Percentiles rank a stretch among this genome's conserved stretches.
Conservation (phyloP, 257 asterid genomes). For the Solanum chilense region DNA sequence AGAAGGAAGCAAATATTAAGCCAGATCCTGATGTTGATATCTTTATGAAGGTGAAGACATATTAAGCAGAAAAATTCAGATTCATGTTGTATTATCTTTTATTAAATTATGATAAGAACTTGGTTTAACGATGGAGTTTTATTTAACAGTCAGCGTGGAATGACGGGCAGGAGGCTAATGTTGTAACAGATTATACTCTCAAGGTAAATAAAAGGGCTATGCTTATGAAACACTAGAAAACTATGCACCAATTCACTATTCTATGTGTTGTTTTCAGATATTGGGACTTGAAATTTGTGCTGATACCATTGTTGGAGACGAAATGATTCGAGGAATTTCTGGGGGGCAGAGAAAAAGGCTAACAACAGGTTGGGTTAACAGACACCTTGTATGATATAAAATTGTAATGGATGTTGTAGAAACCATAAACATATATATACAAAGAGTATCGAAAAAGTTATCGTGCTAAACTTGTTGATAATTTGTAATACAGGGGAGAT, state of each 20-base stretch:
- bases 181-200: slow-evolving; percentile 70
- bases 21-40: slow-evolving; percentile 85
- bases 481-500: slow-evolving; percentile 51
- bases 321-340: slow-evolving; percentile 77
- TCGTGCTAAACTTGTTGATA: neutral
- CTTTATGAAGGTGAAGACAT: slow-evolving; percentile 67
- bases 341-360: slow-evolving; percentile 86
- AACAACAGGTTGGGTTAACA: slow-evolving; percentile 60
- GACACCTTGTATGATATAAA: neutral
- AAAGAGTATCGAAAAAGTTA: neutral
- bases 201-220: slow-evolving; percentile 32
- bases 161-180: slow-evolving; percentile 77
- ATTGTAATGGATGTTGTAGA: neutral
- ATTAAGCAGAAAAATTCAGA: neutral
- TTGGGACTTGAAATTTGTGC: slow-evolving; percentile 88
- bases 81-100: neutral
- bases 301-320: slow-evolving; percentile 78
- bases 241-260: neutral
- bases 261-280: slow-evolving; percentile 24
- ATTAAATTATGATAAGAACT: neutral
- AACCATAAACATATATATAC: neutral
- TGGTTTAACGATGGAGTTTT: neutral
- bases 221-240: neutral
- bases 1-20: slow-evolving; percentile 71
- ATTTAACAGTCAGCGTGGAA: slow-evolving; percentile 56